phyloP scores from a whole-genome alignment of 1,284 basidiomycete genomes.

The Rhodotorula glutinis region DNA sequence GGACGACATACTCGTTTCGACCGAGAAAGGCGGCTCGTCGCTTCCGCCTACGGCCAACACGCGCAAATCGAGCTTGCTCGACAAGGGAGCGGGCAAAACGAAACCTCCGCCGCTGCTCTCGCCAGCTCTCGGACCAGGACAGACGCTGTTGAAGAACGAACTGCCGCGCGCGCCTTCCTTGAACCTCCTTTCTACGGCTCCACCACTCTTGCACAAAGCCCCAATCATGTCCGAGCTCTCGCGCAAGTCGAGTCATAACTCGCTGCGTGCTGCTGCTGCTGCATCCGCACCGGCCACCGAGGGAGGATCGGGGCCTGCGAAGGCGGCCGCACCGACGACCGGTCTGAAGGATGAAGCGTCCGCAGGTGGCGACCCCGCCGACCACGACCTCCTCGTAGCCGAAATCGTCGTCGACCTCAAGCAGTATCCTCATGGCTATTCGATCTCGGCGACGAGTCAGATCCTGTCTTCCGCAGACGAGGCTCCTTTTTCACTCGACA shows the following conservation, averaged over 20 bases:
- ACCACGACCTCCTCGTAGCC: conserved; percentile 34
- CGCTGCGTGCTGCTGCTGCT: conserved; percentile 11
- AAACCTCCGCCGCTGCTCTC: conserved; percentile 8
- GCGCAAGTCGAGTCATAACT: conserved; percentile 27
- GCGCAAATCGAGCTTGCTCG: too few relatives aligned
- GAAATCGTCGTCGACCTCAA: conserved; percentile 40
- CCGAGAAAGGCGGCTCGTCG: too few relatives aligned
- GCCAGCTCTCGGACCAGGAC: conserved; percentile 24
- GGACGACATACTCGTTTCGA: too few relatives aligned
- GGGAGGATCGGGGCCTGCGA: background rate
- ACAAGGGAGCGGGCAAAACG: background rate
- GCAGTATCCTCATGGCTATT: conserved; percentile 40
- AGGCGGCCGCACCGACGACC: background rate
- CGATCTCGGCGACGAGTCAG: conserved; percentile 19
- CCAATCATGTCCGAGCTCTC: conserved; percentile 25
- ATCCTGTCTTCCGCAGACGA: conserved; percentile 1
- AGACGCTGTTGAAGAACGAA: conserved; percentile 29
- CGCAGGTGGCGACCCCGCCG: conserved; percentile 12
- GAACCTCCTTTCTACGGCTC: conserved; percentile 24
- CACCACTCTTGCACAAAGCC: conserved; percentile 27
- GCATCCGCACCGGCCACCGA: background rate
- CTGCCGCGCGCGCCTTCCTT: conserved; percentile 28
- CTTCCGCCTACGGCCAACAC: too few relatives aligned
- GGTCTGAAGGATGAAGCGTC: background rate
- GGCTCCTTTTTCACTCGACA: conserved; percentile 29